Percentiles rank a stretch among this genome's conserved stretches.
Evolutionary conservation across 2,329 filamentous ascomycete species (phyloP).

Genomic region (Aquanectria penicillioides): DNA sequence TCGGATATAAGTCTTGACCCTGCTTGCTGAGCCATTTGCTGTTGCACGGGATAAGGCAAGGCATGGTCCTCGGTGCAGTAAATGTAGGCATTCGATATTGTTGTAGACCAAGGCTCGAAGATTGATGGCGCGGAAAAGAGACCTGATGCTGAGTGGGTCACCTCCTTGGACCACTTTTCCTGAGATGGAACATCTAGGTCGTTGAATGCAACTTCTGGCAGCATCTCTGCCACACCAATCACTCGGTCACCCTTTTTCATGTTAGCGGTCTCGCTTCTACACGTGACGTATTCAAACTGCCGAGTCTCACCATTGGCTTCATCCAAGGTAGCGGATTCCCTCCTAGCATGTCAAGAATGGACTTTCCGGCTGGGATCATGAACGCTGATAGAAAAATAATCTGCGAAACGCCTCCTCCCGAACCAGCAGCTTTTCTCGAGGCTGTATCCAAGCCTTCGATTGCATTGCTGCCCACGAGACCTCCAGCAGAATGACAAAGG

Average conservation of each 20-base stretch:
- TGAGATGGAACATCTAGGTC: neutral
- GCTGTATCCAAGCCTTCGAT: neutral
- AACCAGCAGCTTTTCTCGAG: neutral
- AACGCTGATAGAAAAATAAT: constrained; percentile 1
- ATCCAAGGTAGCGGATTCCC: neutral
- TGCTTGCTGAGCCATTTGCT: neutral
- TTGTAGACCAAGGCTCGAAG: constrained; percentile 4
- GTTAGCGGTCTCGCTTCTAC: neutral
- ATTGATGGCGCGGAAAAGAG: neutral
- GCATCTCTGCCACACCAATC: neutral
- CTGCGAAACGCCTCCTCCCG: neutral
- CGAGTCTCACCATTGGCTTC: neutral
- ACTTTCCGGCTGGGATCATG: constrained; percentile 6
- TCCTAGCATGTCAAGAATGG: constrained; percentile 2
- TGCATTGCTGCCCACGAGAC: constrained; percentile 1
- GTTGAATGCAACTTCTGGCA: constrained; percentile 1
- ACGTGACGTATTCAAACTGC: neutral
- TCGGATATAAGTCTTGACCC: neutral
- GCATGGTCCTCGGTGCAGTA: constrained; percentile 8
- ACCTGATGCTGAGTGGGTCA: neutral
- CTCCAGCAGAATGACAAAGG: neutral
- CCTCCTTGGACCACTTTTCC: neutral
- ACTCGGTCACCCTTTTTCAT: constrained; percentile 1
- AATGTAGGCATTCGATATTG: neutral
- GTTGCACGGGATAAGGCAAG: neutral